Percentiles rank a stretch among this genome's conserved stretches.
Evolutionary conservation across 108 stramenopile genomes (phyloP).

Genomic region (Nitzschia putrida): DNA sequence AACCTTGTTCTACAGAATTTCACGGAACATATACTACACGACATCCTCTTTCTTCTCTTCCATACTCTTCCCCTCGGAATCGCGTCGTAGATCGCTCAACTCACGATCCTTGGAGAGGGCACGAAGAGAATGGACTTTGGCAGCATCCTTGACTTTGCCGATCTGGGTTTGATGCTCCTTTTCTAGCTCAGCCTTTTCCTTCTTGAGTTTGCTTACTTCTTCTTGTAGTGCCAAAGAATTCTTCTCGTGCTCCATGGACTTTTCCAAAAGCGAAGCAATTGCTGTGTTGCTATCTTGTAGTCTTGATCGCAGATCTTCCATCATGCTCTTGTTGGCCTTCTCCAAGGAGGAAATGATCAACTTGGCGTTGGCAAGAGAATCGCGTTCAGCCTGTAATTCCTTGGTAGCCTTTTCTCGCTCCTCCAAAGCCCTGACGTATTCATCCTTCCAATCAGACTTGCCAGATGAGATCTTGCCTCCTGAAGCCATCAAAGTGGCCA

Average conservation of each 20-base stretch:
- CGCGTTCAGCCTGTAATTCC: conserved; percentile 43
- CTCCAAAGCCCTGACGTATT: conserved; percentile 28
- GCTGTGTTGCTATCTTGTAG: conserved; percentile 62
- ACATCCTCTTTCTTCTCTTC: conserved; percentile 25
- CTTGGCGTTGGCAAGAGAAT: conserved; percentile 65
- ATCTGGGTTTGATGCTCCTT: conserved; percentile 17
- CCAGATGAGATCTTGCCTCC: conserved; percentile 8
- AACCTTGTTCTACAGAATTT: too few species aligned
- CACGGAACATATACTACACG: too few species aligned
- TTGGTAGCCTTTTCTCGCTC: conserved; percentile 40
- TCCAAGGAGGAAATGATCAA: conserved; percentile 74
- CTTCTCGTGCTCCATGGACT: conserved; percentile 50
- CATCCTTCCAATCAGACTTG: conserved; percentile 22
- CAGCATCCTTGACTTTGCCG: conserved; percentile 10
- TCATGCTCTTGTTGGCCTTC: conserved; percentile 66
- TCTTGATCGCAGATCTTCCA: conserved; percentile 54
- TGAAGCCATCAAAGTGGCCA: conserved; percentile 30
- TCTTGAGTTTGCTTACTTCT: conserved; percentile 42
- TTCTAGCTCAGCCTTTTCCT: conserved; percentile 32
- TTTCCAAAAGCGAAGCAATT: conserved; percentile 54
- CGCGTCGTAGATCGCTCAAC: neutral
- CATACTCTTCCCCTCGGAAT: neutral
- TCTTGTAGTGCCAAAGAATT: conserved; percentile 18
- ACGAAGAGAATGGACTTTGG: conserved; percentile 1
- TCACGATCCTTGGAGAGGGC: neutral